Evolutionary conservation across 2,329 filamentous ascomycete species (phyloP), one percentile per base, ranked within the genome.

Genomic region (Dryadomyces quercus-mongolicae): DNA sequence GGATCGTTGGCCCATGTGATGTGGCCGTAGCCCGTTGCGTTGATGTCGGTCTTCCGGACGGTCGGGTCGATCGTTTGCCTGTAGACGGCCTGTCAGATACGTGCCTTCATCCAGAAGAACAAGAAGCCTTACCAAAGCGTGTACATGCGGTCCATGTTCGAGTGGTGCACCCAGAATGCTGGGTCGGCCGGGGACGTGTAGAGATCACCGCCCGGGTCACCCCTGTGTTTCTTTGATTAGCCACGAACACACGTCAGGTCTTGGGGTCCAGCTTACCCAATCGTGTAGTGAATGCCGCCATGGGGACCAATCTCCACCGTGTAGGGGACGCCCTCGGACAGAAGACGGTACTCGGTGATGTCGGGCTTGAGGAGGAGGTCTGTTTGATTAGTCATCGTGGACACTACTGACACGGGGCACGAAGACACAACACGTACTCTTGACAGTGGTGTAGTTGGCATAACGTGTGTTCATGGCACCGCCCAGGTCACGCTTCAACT

Each of bases 291-390:
- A 51, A 59, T 62, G 16, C 61, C 65, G 4, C 62, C 63, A 47
- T 64, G 65, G 9, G 64, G 62, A 2, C 66, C 67, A n/a, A 68
- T 61, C 38, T 64, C 61, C 16, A 57, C 53, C 0, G 61, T 62
- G 51, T 59, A 59, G 5, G 63, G 63, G 12, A 67, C 59, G 5
- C 67, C 69, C 59, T 71, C 67, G 54, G 69, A 66, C 16, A 62
- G 52, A 34, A 61, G 62, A 52, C 70, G 64, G 58, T 71, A 72
- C 8, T 60, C 58, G 9, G 56, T 54, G 49, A 72, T 63, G 38
- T 68, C 59, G 5, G 55, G 59, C 46, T 62, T 58, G 2, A 55
- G 62, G 48, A 72, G 65, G 9, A 70, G 64, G 44, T 63, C 58
- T 61, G 15, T 13, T 1, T 8, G 7, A 34, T 13, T 47, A 47